phyloP scores from a whole-genome alignment of 441 rosid genomes.

The Viola pubescens region DNA sequence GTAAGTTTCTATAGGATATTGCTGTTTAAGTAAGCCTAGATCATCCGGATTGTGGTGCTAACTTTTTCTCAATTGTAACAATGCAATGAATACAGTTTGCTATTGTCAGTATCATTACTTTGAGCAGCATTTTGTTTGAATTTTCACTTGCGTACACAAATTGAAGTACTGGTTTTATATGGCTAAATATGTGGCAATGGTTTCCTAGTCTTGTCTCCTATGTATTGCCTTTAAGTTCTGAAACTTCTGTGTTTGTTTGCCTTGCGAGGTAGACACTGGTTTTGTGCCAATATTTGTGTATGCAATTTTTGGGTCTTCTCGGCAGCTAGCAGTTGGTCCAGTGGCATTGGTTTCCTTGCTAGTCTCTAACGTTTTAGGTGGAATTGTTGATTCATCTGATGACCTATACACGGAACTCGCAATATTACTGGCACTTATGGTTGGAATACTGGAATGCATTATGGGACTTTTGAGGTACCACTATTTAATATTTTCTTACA shows the following conservation, averaged over 20 bases:
- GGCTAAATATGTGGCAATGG: no score
- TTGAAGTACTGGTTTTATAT: neutral
- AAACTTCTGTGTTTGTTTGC: slow-evolving; percentile 16
- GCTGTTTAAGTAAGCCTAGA: neutral
- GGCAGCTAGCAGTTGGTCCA: slow-evolving; percentile 95
- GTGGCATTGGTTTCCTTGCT: slow-evolving; percentile 95
- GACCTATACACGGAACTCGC: slow-evolving; percentile 81
- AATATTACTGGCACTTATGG: slow-evolving; percentile 77
- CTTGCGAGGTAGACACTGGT: slow-evolving; percentile 58
- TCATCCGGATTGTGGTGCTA: no score
- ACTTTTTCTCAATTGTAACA: no score
- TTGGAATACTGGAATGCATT: slow-evolving; percentile 74
- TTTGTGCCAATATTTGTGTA: slow-evolving; percentile 85
- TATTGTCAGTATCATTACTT: neutral
- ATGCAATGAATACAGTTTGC: no score
- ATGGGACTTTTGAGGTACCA: slow-evolving; percentile 84
- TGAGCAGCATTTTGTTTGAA: neutral
- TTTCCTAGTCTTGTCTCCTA: no score
- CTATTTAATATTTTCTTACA: slow-evolving; percentile 5
- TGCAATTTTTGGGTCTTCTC: slow-evolving; percentile 80
- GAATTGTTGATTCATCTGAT: slow-evolving; percentile 58
- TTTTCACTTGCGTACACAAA: neutral
- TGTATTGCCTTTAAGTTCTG: slow-evolving; percentile 5
- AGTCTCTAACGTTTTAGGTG: slow-evolving; percentile 73
- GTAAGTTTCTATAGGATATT: slow-evolving; percentile 41